phyloP scores from a whole-genome alignment of 495 filamentous ascomycete species.

The Penicillium ucsense region DNA sequence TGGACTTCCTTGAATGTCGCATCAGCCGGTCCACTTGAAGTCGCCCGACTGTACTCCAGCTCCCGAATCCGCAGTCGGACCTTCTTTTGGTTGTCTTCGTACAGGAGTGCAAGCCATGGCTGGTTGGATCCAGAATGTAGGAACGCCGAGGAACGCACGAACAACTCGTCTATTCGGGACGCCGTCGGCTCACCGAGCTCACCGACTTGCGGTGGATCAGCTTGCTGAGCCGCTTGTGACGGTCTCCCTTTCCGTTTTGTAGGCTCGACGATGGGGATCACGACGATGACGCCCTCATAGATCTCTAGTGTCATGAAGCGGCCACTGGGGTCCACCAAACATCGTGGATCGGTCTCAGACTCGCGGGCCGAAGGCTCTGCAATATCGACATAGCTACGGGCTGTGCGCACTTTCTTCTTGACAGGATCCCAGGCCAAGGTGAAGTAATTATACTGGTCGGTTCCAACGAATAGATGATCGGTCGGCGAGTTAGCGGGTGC shows the following conservation, averaged over 20 bases:
- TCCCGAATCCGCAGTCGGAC: constrained; percentile 51
- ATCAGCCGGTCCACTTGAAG: constrained; percentile 33
- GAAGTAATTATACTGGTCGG: constrained; percentile 82
- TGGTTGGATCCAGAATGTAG: constrained; percentile 59
- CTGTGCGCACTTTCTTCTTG: constrained; percentile 52
- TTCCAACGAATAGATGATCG: constrained; percentile 88
- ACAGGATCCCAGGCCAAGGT: constrained; percentile 72
- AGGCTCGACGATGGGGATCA: constrained; percentile 57
- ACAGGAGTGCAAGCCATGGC: constrained; percentile 76
- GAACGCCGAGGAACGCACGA: constrained; percentile 73
- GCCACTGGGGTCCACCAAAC: constrained; percentile 73
- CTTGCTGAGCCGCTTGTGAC: constrained; percentile 14
- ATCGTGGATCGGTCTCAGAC: constrained; percentile 63
- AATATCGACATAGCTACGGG: constrained; percentile 59
- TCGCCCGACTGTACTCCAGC: constrained; percentile 40
- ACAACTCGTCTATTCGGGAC: constrained; percentile 75
- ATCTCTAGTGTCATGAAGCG: constrained; percentile 76
- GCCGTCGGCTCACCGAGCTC: constrained; percentile 60
- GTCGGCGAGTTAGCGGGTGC: constrained; percentile 61
- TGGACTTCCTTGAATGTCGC: constrained; percentile 44
- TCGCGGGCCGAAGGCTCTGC: constrained; percentile 73
- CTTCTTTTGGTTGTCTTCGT: constrained; percentile 60
- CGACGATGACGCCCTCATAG: constrained; percentile 79
- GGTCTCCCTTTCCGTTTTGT: constrained; percentile 41
- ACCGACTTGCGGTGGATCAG: constrained; percentile 36